Evolutionary conservation across 441 rosid genomes (phyloP).

Genomic region (Populus hybrid): DNA sequence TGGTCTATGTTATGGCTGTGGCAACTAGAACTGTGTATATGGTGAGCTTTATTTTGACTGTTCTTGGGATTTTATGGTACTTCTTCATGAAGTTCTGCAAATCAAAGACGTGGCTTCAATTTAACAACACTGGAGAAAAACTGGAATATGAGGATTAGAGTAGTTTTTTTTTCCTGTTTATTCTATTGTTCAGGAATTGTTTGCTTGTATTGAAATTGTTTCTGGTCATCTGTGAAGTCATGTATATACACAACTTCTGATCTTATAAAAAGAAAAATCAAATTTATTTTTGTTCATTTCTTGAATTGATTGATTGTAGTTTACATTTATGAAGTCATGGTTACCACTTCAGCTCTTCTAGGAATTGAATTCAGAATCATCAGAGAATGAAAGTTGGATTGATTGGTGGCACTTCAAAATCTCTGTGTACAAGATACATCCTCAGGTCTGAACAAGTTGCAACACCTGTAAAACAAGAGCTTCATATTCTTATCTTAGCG

Average conservation of each 20-base stretch:
- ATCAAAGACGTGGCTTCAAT: conserved; percentile 38
- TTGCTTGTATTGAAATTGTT: not conserved
- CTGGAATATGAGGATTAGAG: conserved; percentile 12
- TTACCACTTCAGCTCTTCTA: too few species aligned
- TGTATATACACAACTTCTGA: too few species aligned
- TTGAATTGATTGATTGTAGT: too few species aligned
- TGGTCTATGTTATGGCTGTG: conserved; percentile 49
- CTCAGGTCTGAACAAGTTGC: too few species aligned
- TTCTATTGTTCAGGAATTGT: not conserved
- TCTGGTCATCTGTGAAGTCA: not conserved
- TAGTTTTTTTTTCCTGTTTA: not conserved
- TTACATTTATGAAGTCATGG: too few species aligned
- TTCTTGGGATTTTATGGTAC: conserved; percentile 58
- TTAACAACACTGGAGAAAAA: conserved; percentile 17
- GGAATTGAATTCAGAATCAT: too few species aligned
- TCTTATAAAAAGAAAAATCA: too few species aligned
- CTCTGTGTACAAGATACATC: too few species aligned
- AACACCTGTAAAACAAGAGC: too few species aligned
- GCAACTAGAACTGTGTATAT: conserved; percentile 62
- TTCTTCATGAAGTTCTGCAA: conserved; percentile 56
- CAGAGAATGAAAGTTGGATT: too few species aligned
- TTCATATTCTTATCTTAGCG: conserved; percentile 1
- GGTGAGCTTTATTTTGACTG: conserved; percentile 55
- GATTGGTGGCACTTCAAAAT: too few species aligned
- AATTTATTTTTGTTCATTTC: too few species aligned